A percentile compares a stretch with the other conserved stretches of the same genome.
These are phyloP conservation scores for Miamiensis avidus DNA, from an alignment of 169 alveolate genomes.

Conservation along the genomic window DNA sequence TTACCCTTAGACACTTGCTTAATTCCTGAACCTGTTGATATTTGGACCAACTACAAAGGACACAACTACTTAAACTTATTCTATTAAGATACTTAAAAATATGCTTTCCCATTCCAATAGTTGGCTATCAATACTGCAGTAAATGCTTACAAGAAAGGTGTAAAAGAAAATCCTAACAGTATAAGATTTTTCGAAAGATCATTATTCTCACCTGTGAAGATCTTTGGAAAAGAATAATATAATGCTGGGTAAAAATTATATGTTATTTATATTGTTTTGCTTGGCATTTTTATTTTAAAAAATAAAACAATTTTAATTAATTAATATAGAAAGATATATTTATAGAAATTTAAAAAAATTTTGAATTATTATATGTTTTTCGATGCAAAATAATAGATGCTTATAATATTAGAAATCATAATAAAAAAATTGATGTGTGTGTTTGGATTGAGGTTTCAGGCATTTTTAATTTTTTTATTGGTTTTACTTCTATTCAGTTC, in stretches of 20 bases:
- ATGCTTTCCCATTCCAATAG: conserved; percentile 13
- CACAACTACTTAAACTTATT: conserved; percentile 23
- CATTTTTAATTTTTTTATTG: no score
- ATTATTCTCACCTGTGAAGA: conserved; percentile 9
- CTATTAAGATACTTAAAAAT: conserved; percentile 17
- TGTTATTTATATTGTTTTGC: neutral
- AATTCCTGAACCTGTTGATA: conserved; percentile 21
- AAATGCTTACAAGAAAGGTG: neutral
- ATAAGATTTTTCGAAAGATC: conserved; percentile 21
- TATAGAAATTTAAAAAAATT: no score
- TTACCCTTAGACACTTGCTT: neutral
- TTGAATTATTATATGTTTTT: no score
- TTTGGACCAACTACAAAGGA: conserved; percentile 23
- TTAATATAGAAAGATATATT: no score
- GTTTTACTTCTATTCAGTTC: no score
- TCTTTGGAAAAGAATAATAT: conserved; percentile 12
- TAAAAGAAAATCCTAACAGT: neutral
- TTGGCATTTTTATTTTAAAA: no score
- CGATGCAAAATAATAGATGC: no score
- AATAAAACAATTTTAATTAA: no score
- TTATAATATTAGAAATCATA: no score
- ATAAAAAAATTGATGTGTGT: no score
- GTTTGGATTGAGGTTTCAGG: no score
- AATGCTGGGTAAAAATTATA: neutral
- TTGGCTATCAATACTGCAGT: conserved; percentile 20